phyloP scores from a whole-genome alignment of 2,329 filamentous ascomycete species.

The Lasiodiplodia gonubiensis region DNA sequence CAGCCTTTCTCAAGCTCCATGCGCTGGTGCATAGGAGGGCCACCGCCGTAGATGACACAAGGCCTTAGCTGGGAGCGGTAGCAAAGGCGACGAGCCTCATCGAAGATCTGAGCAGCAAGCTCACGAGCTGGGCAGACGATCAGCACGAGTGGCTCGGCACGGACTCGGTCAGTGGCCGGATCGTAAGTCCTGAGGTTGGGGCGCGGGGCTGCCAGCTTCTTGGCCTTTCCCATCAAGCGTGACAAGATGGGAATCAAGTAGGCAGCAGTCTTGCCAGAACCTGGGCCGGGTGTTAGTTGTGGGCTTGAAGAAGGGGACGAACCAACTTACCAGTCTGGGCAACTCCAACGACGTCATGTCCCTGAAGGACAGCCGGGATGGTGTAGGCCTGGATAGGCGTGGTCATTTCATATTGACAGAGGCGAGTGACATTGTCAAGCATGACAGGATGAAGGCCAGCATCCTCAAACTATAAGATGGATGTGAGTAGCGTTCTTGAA shows the following conservation, averaged over 20 bases:
- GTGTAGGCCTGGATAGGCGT: constrained; percentile 89
- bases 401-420: constrained; percentile 72
- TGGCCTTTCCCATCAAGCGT: constrained; percentile 93
- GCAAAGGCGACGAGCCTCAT: constrained; percentile 89
- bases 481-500: constrained; percentile 35
- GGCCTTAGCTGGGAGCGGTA: constrained; percentile 95
- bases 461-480: constrained; percentile 67
- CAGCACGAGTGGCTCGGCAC: constrained; percentile 86
- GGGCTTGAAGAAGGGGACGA: background rate
- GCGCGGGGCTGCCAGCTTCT: constrained; percentile 79
- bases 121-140: constrained; percentile 88
- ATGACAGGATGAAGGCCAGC: constrained; percentile 87
- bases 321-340: constrained; percentile 82
- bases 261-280: constrained; percentile 94
- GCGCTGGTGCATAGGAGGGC: constrained; percentile 71
- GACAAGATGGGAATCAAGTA: constrained; percentile 90
- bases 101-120: constrained; percentile 91
- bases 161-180: constrained; percentile 58
- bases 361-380: constrained; percentile 77
- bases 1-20: constrained; percentile 80
- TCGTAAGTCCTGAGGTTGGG: constrained; percentile 68
- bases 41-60: constrained; percentile 86
- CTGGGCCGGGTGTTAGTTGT: constrained; percentile 54
- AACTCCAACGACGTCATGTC: constrained; percentile 83
- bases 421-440: constrained; percentile 72